Conservation (phyloP, 371 early-diverging fungal genomes). For the Dichotomocladium elegans region DNA sequence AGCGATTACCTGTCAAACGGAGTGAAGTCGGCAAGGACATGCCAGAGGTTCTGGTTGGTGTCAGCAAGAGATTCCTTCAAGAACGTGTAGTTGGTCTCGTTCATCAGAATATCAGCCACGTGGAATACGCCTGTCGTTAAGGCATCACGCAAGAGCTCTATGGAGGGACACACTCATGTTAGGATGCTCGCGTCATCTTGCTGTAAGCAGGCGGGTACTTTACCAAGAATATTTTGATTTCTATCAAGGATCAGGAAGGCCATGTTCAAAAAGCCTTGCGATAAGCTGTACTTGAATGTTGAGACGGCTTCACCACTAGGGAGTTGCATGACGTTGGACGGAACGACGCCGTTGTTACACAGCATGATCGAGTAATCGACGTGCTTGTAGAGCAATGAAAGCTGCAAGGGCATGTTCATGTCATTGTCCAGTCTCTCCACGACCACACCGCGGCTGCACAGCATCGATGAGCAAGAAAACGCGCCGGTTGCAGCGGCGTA, state of each 20-base stretch:
- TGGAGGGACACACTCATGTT: background rate
- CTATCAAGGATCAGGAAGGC: conserved; percentile 51
- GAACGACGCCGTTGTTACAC: conserved; percentile 37
- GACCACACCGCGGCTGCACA: conserved; percentile 29
- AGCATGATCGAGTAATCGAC: conserved; percentile 57
- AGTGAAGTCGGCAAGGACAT: conserved; percentile 41
- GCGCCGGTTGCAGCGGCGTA: conserved; percentile 59
- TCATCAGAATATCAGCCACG: conserved; percentile 42
- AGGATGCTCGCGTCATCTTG: background rate
- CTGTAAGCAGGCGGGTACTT: background rate
- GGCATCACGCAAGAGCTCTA: conserved; percentile 44
- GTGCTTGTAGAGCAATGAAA: conserved; percentile 44
- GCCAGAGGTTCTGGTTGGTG: conserved; percentile 36
- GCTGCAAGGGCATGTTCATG: conserved; percentile 44
- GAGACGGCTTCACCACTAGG: conserved; percentile 25
- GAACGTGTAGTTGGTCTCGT: too few relatives aligned
- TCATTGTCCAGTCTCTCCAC: conserved; percentile 46
- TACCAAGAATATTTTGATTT: conserved; percentile 27
- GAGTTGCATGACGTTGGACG: conserved; percentile 14
- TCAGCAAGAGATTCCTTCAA: conserved; percentile 9
- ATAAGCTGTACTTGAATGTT: conserved; percentile 36
- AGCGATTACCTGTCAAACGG: conserved; percentile 32
- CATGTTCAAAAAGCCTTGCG: conserved; percentile 47
- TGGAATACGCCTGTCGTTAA: conserved; percentile 48
- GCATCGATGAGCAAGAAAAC: conserved; percentile 48